These are phyloP conservation scores for Starmerella floricola DNA, from an alignment of 805 yeast genomes.

Conservation along the genomic window DNA sequence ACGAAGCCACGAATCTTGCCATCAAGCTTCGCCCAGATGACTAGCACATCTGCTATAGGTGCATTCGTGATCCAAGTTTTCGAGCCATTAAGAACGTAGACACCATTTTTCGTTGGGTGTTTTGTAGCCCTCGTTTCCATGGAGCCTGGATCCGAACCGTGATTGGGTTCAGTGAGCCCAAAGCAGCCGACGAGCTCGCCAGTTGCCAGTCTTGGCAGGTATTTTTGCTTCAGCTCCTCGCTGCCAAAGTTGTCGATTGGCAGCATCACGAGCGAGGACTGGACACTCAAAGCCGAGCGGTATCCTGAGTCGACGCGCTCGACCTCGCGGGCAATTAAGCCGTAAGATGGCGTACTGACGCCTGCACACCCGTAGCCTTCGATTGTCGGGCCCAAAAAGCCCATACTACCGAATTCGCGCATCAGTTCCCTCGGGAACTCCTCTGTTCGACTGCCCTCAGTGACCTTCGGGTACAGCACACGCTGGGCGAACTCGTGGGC, in stretches of 20 bases:
- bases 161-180: slow-evolving; percentile 55
- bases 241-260: slow-evolving; percentile 34
- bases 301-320: slow-evolving; percentile 37
- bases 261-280: slow-evolving; percentile 36
- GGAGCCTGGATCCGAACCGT: slow-evolving; percentile 48
- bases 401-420: slow-evolving; percentile 34
- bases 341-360: slow-evolving; percentile 34
- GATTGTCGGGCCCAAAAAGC: slow-evolving; percentile 33
- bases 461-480: slow-evolving; percentile 30
- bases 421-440: slow-evolving; percentile 28
- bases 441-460: slow-evolving; percentile 34
- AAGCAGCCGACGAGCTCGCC: slow-evolving; percentile 46
- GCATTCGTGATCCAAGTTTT: slow-evolving; percentile 38
- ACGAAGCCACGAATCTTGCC: slow-evolving; percentile 35
- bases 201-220: slow-evolving; percentile 31
- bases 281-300: slow-evolving; percentile 36
- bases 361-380: slow-evolving; percentile 37
- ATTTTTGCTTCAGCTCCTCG: slow-evolving; percentile 33
- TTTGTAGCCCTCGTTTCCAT: slow-evolving; percentile 42
- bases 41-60: slow-evolving; percentile 35
- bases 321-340: slow-evolving; percentile 35
- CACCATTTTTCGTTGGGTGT: slow-evolving; percentile 35
- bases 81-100: slow-evolving; percentile 32
- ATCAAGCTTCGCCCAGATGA: slow-evolving; percentile 37
- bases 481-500: slow-evolving; percentile 32